These are phyloP conservation scores for Russula foetens DNA, from an alignment of 768 basidiomycete genomes.

Conservation along the genomic window DNA sequence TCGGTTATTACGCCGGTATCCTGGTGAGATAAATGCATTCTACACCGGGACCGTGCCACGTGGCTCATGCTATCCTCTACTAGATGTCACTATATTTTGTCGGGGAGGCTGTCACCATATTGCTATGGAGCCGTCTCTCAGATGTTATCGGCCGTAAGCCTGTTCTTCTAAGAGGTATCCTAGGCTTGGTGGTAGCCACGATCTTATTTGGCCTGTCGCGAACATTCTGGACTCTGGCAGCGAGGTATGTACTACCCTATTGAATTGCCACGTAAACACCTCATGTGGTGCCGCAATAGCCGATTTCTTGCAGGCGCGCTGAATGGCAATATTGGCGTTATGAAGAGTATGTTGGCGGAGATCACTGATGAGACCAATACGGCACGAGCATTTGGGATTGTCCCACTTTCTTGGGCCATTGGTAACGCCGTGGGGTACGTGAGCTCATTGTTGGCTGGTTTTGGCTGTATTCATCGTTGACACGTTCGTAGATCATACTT, in stretches of 20 bases:
- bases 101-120: slow-evolving; percentile 36
- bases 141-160: slow-evolving; percentile 43
- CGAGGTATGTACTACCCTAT: no score
- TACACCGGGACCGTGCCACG: neutral
- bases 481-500: slow-evolving; percentile 13
- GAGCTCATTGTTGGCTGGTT: no score
- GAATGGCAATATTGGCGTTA: slow-evolving; percentile 1
- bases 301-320: slow-evolving; percentile 1
- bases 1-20: neutral
- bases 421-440: slow-evolving; percentile 4
- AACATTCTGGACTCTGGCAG: slow-evolving; percentile 25
- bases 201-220: slow-evolving; percentile 30
- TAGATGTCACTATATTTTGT: slow-evolving; percentile 42
- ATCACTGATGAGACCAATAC: slow-evolving; percentile 54
- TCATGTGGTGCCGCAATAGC: neutral
- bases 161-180: slow-evolving; percentile 34
- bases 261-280: no score
- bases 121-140: slow-evolving; percentile 41
- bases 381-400: slow-evolving; percentile 30
- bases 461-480: no score
- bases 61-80: neutral
- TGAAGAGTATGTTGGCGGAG: slow-evolving; percentile 41
- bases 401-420: slow-evolving; percentile 26
- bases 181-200: slow-evolving; percentile 28
- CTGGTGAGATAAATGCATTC: neutral